A percentile compares a stretch with the other conserved stretches of the same genome.
Conservation (phyloP, 2,329 filamentous ascomycete genomes). For the Arthrinium phaeospermum region DNA sequence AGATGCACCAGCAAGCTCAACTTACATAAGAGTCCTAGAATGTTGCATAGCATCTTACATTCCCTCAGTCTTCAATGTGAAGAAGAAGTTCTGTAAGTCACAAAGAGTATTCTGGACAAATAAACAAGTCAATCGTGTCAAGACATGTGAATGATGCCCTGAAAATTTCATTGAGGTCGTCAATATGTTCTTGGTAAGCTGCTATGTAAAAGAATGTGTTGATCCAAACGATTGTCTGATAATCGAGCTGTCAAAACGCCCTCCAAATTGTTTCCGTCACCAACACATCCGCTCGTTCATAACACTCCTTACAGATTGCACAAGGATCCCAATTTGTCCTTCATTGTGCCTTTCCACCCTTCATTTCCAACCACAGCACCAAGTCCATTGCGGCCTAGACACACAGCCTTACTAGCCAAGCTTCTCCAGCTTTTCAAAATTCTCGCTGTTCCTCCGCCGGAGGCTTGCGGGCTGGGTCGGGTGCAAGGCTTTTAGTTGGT, state of each 20-base stretch:
- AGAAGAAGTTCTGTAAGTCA: no score
- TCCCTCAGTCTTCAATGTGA: no score
- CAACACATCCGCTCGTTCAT: background rate
- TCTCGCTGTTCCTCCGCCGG: background rate
- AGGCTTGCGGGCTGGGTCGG: background rate
- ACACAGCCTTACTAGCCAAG: background rate
- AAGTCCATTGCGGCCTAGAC: background rate
- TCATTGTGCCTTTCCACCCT: background rate
- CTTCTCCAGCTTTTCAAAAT: background rate
- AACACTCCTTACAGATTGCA: background rate
- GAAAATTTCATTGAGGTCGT: background rate
- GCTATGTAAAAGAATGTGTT: background rate
- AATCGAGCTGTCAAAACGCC: background rate
- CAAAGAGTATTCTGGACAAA: no score
- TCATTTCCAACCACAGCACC: background rate
- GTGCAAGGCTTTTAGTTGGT: background rate
- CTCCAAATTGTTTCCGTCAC: background rate
- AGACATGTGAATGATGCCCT: no score
- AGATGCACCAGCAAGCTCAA: background rate
- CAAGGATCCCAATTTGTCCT: background rate
- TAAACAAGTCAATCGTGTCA: no score
- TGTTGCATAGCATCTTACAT: no score
- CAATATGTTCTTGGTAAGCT: background rate
- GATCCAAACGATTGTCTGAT: background rate
- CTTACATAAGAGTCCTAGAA: background rate